These are phyloP conservation scores for Chrysanthemum makinoi DNA, from an alignment of 129 eudicot species.

Conservation along the genomic window DNA sequence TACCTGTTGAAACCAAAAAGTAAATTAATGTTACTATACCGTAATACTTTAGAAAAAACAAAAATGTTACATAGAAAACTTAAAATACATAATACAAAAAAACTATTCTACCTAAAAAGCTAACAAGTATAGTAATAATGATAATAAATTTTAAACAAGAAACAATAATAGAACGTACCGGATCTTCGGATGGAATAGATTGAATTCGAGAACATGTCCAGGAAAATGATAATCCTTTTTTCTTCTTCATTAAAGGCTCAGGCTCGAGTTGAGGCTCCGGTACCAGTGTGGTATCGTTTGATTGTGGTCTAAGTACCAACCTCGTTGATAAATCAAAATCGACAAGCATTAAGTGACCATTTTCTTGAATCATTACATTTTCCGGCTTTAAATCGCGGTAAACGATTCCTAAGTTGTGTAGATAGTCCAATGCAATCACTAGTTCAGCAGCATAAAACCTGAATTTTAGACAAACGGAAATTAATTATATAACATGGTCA, in stretches of 20 bases:
- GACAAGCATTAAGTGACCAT: slow-evolving; percentile 85
- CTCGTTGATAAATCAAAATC: slow-evolving; percentile 90
- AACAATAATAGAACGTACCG: slow-evolving; percentile 7
- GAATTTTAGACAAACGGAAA: neutral
- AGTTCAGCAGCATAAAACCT: slow-evolving; percentile 92
- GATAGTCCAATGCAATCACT: slow-evolving; percentile 81
- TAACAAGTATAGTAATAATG: no score
- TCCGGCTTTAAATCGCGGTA: slow-evolving; percentile 94
- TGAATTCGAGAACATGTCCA: slow-evolving; percentile 35
- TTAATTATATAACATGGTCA: neutral
- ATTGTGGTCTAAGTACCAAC: slow-evolving; percentile 47
- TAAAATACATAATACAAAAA: no score
- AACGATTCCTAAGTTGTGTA: slow-evolving; percentile 69
- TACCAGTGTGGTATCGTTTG: slow-evolving; percentile 4
- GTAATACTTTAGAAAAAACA: no score
- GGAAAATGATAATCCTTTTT: slow-evolving; percentile 1
- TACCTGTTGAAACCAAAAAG: no score
- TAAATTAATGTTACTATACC: no score
- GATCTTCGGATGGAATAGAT: slow-evolving; percentile 38
- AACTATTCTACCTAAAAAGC: no score
- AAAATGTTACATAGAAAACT: no score
- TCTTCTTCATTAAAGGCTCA: slow-evolving; percentile 28
- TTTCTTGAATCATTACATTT: slow-evolving; percentile 77
- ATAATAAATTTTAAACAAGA: no score
- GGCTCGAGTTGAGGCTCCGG: slow-evolving; percentile 9